Percentiles rank a stretch among this genome's conserved stretches.
These are phyloP conservation scores for Naganishia kalamii DNA, from an alignment of 768 basidiomycete genomes.

Conservation along the genomic window DNA sequence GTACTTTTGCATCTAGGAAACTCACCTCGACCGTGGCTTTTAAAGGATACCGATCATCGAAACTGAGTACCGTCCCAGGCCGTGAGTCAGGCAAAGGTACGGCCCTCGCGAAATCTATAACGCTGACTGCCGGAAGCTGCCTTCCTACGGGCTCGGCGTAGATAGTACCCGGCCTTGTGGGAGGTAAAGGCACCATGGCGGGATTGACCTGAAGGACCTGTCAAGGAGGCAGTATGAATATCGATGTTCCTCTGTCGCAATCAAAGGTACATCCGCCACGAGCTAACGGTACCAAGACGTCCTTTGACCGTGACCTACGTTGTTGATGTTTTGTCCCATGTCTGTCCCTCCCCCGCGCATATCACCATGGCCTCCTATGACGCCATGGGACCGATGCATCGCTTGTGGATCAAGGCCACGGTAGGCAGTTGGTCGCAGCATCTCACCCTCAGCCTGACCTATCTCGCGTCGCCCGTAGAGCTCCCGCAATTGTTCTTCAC, in stretches of 20 bases:
- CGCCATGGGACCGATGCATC: neutral
- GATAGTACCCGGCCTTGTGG: conserved; percentile 24
- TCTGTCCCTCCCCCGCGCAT: no score
- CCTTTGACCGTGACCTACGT: no score
- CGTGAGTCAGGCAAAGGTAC: conserved; percentile 33
- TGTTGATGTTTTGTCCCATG: no score
- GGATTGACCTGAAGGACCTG: conserved; percentile 7
- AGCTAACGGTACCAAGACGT: neutral
- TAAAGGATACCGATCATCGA: conserved; percentile 5
- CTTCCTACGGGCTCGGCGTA: neutral
- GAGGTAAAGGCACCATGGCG: conserved; percentile 30
- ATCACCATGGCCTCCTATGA: no score
- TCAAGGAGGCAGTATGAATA: neutral
- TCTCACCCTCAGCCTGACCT: neutral
- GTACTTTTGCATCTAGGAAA: neutral
- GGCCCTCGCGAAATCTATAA: conserved; percentile 31
- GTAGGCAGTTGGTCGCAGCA: neutral
- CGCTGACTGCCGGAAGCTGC: neutral
- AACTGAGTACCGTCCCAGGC: conserved; percentile 28
- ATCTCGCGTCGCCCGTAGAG: neutral
- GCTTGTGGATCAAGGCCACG: neutral
- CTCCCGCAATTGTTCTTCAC: neutral
- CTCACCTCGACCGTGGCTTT: conserved; percentile 23
- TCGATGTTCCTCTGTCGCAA: neutral
- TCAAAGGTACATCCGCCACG: neutral